Evolutionary conservation across 805 yeast genomes (phyloP).

Genomic region (Teunomyces stri): DNA sequence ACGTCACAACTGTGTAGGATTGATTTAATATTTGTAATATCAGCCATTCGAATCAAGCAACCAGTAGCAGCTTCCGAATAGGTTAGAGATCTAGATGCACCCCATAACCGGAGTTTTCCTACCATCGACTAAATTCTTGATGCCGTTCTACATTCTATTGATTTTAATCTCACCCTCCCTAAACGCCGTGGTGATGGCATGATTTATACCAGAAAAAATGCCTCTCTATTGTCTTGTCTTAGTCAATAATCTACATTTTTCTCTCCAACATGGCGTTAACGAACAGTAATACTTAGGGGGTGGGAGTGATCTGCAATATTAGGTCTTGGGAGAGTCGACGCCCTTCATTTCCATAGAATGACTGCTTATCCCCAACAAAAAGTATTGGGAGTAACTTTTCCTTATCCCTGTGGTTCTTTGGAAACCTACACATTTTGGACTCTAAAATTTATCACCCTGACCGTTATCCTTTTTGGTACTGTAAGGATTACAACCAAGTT

Average conservation of each 20-base stretch:
- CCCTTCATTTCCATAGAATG: no score
- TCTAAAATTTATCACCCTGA: no score
- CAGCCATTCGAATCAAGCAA: not conserved
- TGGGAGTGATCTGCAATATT: no score
- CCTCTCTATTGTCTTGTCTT: not conserved
- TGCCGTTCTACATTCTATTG: not conserved
- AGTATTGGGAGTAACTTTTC: no score
- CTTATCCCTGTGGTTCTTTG: no score
- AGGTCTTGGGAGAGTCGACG: no score
- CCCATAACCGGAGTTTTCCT: not conserved
- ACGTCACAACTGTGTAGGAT: not conserved
- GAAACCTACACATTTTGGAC: no score
- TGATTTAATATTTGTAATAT: not conserved
- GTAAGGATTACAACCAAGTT: no score
- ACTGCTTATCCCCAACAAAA: no score
- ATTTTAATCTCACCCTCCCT: not conserved
- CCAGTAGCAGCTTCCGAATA: not conserved
- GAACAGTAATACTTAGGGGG: not conserved
- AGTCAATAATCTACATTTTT: not conserved
- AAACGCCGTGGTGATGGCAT: not conserved
- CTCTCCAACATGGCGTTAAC: not conserved
- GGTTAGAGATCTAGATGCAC: not conserved
- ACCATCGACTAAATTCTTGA: not conserved
- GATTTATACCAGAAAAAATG: not conserved
- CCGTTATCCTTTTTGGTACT: no score